Evolutionary conservation across 768 basidiomycete species (phyloP), one percentile per base, ranked within the genome.

Genomic region (Lactarius quietus): DNA sequence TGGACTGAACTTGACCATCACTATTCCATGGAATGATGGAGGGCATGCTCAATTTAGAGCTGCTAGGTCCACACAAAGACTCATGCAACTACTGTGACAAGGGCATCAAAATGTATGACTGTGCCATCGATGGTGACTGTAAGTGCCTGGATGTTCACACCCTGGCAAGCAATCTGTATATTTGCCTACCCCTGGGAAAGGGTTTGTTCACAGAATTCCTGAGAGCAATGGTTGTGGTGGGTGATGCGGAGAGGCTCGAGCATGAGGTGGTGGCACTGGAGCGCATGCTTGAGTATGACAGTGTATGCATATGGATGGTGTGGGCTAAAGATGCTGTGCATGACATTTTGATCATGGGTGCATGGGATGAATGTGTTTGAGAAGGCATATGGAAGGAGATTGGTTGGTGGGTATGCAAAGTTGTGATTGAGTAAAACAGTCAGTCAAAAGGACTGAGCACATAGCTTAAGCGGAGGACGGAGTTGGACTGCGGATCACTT

Each of bases 201-300:
- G 75, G 73, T 41, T 74, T 84, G 20, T 83, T 84, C 70, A 76
- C 73, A 29, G 76, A 74, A 35, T 84, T 84, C 63, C 81, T 83
- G 38, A 74, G 72, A 53, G 73, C 79, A 26, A 73, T 82, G 52
- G 74, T 84, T 56, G 77, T 82, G 26, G 76, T 80, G 36, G 83
- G 83, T 3, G 81, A 82, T 65, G 82, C 81, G 43, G 83, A 84
- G 74, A 74, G 83, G 63, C 73, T 83, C 35, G 81, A 81, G 68
- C 73, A 77, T 35, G 83, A 84, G 71, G 80, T 83, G 26, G 72
- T 73, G 59, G 68, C 68, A 41, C 63, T 69, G 12, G 67, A 68
- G 52, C 58, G 63, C 15, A 66, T 59, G 23, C 48, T 69, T 1
- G 66, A 68, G 57, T 45, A 68, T 31, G 68, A 69, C n/a, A 66